These are phyloP conservation scores for Linnemannia exigua DNA, from an alignment of 192 early-diverging fungal genomes.

Conservation along the genomic window DNA sequence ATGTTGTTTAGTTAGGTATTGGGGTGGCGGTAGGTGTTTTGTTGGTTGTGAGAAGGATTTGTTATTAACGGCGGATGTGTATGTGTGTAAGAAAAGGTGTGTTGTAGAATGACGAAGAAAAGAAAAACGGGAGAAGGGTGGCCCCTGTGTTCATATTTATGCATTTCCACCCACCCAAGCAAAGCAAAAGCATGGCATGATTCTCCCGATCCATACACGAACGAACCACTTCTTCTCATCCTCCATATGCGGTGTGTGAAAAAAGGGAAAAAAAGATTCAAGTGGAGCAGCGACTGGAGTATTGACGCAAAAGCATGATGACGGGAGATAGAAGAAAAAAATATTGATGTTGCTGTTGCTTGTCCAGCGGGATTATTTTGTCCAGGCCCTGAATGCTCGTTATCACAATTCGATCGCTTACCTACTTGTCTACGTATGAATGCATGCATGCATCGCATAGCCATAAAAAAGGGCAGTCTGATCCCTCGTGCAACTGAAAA, in stretches of 20 bases:
- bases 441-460: background rate
- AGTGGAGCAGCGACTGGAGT: background rate
- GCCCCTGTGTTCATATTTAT: constrained; percentile 13
- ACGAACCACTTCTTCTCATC: background rate
- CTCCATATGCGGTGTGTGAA: background rate
- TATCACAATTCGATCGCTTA: background rate
- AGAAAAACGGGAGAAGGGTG: background rate
- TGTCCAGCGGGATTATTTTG: background rate
- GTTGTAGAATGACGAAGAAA: background rate
- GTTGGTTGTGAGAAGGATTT: background rate
- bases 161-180: background rate
- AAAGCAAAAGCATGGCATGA: background rate
- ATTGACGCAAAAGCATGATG: background rate
- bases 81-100: background rate
- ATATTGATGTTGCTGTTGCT: background rate
- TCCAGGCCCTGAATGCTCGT: background rate
- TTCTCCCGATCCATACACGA: background rate
- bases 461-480: background rate
- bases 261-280: background rate
- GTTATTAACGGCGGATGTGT: no score
- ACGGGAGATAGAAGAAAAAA: background rate
- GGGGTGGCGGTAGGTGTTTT: no score
- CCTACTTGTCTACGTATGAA: background rate
- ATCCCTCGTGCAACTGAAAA: background rate
- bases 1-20: background rate